Evolutionary conservation across 305 asterid genomes (phyloP), one percentile per base, ranked within the genome.

Genomic region (Nicotiana rustica): DNA sequence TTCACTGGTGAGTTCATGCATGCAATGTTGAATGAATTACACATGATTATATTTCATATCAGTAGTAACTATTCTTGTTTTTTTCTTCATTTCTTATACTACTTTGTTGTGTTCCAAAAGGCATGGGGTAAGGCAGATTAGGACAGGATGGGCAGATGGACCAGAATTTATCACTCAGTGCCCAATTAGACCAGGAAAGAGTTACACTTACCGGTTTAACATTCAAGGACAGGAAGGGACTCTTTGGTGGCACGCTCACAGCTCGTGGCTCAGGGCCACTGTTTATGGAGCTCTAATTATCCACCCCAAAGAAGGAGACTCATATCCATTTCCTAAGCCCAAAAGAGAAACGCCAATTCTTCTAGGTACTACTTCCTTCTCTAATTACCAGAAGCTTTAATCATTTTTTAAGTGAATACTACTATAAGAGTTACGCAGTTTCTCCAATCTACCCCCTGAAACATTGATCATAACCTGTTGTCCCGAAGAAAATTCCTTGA

Each of bases 191-290:
- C 98, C 97, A 1, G 98, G 98, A 81, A 89, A 87, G 29, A 92
- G 92, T 82, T 94, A 92, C 87, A 92, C 92, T 0, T 94, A 94
- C 85, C 90, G 97, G 4, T 94, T 94, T 83, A 91, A 92, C 0
- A 92, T 94, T 57, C 91, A 89, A 88, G 93, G 91, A 36, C 97
- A 94, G 70, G 95, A 91, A 91, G 97, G 98, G 67, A 94, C 98
- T 6, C 90, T 94, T 29, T 94, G 97, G 98, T 94, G 98, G 98
- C 97, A 93, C 33, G 97, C 98, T 14, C 98, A 94, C 85, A 94
- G 96, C 85, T 92, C 96, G 14, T 93, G 98, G 98, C 97, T 94
- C 21, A 90, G 98, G 84, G 98, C 98, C 73, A 92, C 97, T 0
- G 97, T 94, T 36, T 94, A 94, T 47, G 97, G 98, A 70, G 96